Evolutionary conservation across 306 rosid species (phyloP).

Genomic region (Oemleria cerasiformis): DNA sequence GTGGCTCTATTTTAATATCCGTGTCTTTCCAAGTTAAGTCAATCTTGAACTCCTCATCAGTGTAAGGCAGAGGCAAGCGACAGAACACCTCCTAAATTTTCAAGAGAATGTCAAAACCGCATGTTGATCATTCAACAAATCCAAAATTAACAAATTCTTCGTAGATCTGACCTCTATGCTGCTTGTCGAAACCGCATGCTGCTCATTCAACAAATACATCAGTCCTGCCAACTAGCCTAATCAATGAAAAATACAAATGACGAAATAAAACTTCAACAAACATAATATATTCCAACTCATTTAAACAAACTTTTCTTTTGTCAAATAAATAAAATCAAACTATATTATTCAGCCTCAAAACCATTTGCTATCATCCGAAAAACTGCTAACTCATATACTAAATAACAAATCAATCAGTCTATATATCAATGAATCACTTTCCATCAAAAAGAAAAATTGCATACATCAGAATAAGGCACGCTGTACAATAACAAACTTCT

Average conservation of each 20-base stretch:
- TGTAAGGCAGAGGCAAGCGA: slow-evolving; percentile 75
- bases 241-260: slow-evolving; percentile 64
- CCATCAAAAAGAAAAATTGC: neutral
- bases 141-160: slow-evolving; percentile 14
- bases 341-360: slow-evolving; percentile 4
- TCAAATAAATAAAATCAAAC: slow-evolving; percentile 11
- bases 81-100: slow-evolving; percentile 59
- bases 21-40: slow-evolving; percentile 66
- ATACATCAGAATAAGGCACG: neutral
- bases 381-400: neutral
- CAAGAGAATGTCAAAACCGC: neutral
- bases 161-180: slow-evolving; percentile 59
- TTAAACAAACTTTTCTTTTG: neutral
- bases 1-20: slow-evolving; percentile 71
- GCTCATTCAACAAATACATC: slow-evolving; percentile 82
- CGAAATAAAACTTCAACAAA: slow-evolving; percentile 51
- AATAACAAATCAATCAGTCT: neutral
- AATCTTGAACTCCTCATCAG: slow-evolving; percentile 76
- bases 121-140: neutral
- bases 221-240: slow-evolving; percentile 95
- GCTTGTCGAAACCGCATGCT: slow-evolving; percentile 67
- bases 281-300: slow-evolving; percentile 24
- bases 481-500: neutral
- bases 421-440: neutral
- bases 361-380: slow-evolving; percentile 2